phyloP scores from a whole-genome alignment of 331 rosid species.

The Acacia concinna region DNA sequence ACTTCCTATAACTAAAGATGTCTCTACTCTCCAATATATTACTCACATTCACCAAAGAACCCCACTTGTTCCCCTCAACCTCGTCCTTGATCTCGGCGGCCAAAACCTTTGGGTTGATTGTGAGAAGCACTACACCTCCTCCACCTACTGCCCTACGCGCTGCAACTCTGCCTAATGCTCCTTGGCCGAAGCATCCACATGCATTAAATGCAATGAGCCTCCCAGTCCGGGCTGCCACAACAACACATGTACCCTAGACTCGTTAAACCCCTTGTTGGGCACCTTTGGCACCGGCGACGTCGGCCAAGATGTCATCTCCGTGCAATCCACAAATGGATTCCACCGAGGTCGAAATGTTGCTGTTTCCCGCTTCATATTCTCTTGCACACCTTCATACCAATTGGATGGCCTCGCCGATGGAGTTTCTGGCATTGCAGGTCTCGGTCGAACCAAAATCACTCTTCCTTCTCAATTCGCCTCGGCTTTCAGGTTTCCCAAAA shows the following conservation, averaged over 20 bases:
- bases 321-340: conserved; percentile 64
- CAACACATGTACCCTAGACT: conserved; percentile 49
- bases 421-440: conserved; percentile 73
- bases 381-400: conserved; percentile 53
- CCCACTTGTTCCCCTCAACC: conserved; percentile 56
- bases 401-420: conserved; percentile 57
- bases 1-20: conserved; percentile 42
- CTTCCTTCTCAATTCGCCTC: conserved; percentile 70
- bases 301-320: conserved; percentile 46
- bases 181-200: conserved; percentile 39
- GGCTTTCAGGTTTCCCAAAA: conserved; percentile 62
- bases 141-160: conserved; percentile 66
- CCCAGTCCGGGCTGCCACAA: conserved; percentile 79
- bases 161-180: conserved; percentile 72
- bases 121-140: conserved; percentile 47
- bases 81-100: conserved; percentile 71
- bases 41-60: conserved; percentile 60
- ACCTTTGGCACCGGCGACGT: conserved; percentile 43
- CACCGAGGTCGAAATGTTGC: conserved; percentile 43
- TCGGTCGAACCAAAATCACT: conserved; percentile 58
- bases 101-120: conserved; percentile 69
- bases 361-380: conserved; percentile 50
- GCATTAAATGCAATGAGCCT: not conserved
- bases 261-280: conserved; percentile 45
- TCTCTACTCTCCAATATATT: conserved; percentile 50